Evolutionary conservation across 345 rosid genomes (phyloP).

Genomic region (Melaleuca quinquenervia): DNA sequence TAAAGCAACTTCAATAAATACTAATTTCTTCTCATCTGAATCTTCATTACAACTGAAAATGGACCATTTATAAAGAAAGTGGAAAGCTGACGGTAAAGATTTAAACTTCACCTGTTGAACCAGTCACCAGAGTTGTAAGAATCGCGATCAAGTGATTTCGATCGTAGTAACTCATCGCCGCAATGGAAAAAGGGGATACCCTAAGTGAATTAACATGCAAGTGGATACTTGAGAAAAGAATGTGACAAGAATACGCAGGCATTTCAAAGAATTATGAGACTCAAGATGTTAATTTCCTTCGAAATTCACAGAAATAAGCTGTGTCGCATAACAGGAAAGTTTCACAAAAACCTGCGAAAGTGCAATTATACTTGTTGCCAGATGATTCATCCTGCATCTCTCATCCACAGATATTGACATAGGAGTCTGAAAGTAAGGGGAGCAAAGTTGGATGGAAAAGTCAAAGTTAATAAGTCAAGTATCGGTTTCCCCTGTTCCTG

Average conservation of each 20-base stretch:
- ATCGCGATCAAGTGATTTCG: slow-evolving; percentile 95
- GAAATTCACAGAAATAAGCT: background rate
- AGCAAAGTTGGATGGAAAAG: background rate
- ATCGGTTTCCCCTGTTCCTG: background rate
- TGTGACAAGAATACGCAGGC: background rate
- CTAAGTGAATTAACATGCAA: slow-evolving; percentile 14
- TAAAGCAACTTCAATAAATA: background rate
- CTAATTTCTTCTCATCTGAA: background rate
- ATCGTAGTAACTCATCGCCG: slow-evolving; percentile 92
- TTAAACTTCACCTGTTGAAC: slow-evolving; percentile 66
- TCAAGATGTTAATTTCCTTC: background rate
- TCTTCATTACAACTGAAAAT: background rate
- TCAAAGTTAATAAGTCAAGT: background rate
- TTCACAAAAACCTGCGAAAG: slow-evolving; percentile 53
- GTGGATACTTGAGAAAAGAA: background rate
- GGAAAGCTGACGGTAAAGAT: background rate
- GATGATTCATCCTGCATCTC: slow-evolving; percentile 83
- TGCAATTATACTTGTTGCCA: slow-evolving; percentile 75
- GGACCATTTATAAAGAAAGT: background rate
- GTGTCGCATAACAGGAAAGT: background rate
- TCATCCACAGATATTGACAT: slow-evolving; percentile 59
- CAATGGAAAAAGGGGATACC: slow-evolving; percentile 94
- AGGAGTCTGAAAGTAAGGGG: slow-evolving; percentile 49
- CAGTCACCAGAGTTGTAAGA: slow-evolving; percentile 98
- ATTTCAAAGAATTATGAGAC: background rate